Base-by-base conservation (phyloP, 176 grass and related monocot species). In the Hyparrhenia diplandra region DNA sequence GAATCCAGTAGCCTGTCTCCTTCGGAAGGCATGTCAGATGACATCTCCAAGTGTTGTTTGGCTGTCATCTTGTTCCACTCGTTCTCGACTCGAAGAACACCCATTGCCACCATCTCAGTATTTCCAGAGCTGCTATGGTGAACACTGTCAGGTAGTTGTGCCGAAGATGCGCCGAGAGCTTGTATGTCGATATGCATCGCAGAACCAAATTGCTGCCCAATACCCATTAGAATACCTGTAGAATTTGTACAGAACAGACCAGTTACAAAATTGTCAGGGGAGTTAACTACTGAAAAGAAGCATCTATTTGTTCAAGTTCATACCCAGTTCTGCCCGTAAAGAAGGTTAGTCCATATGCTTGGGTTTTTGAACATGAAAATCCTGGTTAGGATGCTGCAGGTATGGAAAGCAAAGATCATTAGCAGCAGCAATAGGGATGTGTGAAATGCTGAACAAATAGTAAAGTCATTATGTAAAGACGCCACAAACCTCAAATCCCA, bases 121-220 rank as follows among this genome's bases (percentile, higher is more conserved):
- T 93, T 61, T 98, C 95, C 41, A 98, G 54, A 28, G 95, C 92
- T 42, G 86, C 74, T 73, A 98, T 95, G 11, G 88, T 71, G 82
- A 98, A 98, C n/a, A 98, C 63, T 13, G 95, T 95, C 39, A 98
- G 67, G 85, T 98, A 95, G 67, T 98, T 98, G 78, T 95, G 95
- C 75, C 95, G 84, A 68, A 98, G 92, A 98, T 98, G 95, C 6
- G 95, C 95, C 0, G 95, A 98, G 3, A 98, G 95, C 85, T 98
- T 98, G 88, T 98, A 98, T 25, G 95, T 98, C 95, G 92, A 95
- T 27, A 88, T 98, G 68, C 95, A 98, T 23, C 95, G 88, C 55
- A 98, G 82, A 64, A 98, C 69, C 67, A 98, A 88, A 82, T 95
- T 98, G 89, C 90, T 98, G 41, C 92, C 90, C 81, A 98, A 24